Evolutionary conservation across 73 alveolate genomes (phyloP), one percentile per base, ranked within the genome.

Genomic region (Vitrella brassicaformis): DNA sequence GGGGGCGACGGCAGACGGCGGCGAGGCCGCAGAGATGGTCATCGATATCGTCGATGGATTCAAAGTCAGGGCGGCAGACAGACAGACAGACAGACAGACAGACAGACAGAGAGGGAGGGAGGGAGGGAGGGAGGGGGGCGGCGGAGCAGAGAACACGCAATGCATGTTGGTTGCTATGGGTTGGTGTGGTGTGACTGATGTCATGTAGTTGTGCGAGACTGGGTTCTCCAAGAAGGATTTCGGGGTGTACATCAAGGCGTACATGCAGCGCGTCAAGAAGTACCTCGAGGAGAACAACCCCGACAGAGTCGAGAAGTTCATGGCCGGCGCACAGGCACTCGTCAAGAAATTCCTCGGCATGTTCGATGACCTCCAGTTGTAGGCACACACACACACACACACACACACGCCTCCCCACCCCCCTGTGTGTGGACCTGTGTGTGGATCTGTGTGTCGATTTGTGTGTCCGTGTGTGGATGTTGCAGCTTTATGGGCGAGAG

Each of bases 331-430:
- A 22, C 25, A 47, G 22, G 80, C 46, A 0, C 66, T 73, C 82
- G 81, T 73, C 80, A 73, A 73, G 31, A 27, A 67, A 46, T 76
- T 73, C 1, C 0, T 73, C 27, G 81, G 80, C 1, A 66, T 56
- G 80, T 73, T 73, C 80, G 28, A 66, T 79, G 79, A 73, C 0
- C 66, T 73, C 79, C 28, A 73, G 81, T 73, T 73, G 65, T 73
- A 66, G 28, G 27, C 31, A 26, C 73, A 66, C 0, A 22, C 76
- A 26, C 45, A 47, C 79, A n/a, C n/a, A n/a, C n/a, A n/a, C n/a
- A n/a, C n/a, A n/a, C n/a, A n/a, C n/a, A n/a, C n/a, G n/a, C n/a
- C n/a, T n/a, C n/a, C n/a, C n/a, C n/a, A n/a, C n/a, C n/a, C n/a
- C n/a, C n/a, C n/a, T n/a, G n/a, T n/a, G n/a, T n/a, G n/a, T n/a